These are phyloP conservation scores for Suhomyces bolitotheri DNA, from an alignment of 1,139 yeast genomes.

Conservation along the genomic window DNA sequence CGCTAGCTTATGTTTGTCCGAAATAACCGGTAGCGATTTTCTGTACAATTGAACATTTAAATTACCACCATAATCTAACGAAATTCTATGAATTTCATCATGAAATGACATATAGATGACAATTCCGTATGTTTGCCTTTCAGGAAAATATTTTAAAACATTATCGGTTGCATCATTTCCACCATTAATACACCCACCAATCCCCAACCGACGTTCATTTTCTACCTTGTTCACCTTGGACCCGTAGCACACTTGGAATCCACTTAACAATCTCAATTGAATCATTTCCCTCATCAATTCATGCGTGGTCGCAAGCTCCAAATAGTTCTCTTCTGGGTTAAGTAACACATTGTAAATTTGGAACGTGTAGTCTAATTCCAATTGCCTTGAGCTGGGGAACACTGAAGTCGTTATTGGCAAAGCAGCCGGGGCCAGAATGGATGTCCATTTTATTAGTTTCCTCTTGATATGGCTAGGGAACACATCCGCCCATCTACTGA, in stretches of 20 bases:
- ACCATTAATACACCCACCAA: constrained; percentile 1
- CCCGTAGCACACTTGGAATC: constrained; percentile 88
- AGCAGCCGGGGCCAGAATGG: constrained; percentile 90
- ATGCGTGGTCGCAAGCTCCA: constrained; percentile 53
- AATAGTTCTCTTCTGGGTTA: constrained; percentile 49
- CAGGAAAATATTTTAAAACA: constrained; percentile 45
- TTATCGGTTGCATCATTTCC: constrained; percentile 43
- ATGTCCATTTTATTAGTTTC: constrained; percentile 83
- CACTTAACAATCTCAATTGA: constrained; percentile 74
- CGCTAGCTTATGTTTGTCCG: constrained; percentile 15
- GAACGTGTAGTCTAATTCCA: constrained; percentile 61
- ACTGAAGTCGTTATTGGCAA: constrained; percentile 77
- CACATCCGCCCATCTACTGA: constrained; percentile 80
- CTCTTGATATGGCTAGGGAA: constrained; percentile 71
- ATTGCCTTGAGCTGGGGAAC: constrained; percentile 70
- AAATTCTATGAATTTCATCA: constrained; percentile 81
- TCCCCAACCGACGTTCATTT: constrained; percentile 54
- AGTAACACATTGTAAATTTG: constrained; percentile 65
- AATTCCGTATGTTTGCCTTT: constrained; percentile 45
- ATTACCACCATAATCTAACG: constrained; percentile 66
- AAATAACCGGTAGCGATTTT: constrained; percentile 19
- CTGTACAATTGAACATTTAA: constrained; percentile 77
- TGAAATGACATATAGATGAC: constrained; percentile 74
- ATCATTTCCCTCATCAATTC: constrained; percentile 86
- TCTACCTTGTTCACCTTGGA: constrained; percentile 66